Base-by-base conservation (phyloP, 441 rosid genomes). In the Daphne laureola region DNA sequence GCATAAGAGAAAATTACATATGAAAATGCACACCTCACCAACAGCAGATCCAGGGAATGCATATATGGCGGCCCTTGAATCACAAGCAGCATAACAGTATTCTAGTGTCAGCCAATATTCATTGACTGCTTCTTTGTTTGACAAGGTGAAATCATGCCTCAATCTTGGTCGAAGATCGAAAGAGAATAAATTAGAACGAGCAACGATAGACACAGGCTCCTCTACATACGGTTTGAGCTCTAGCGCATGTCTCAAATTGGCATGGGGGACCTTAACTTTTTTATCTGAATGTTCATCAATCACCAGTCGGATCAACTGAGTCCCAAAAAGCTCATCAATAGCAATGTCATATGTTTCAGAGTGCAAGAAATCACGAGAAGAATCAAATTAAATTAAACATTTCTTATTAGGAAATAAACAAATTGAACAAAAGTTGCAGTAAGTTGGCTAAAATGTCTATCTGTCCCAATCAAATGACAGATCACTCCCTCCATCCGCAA, bases 31-130 rank as follows among this genome's bases (percentile, higher is more conserved):
- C 77, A 93, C 99, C 89, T 90, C 93, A 55, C 79, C 90, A 70
- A 90, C 97, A 65, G 79, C 77, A 59, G 96, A 85, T 63, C 97
- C 97, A 61, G 99, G 99, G 71, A 93, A 93, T 56, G 97, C 95
- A 67, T 75, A 84, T 68, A 74, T 63, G 60, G 98, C 88, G 67
- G 99, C 90, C 69, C 72, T 77, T 52, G 77, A 84, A 70, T 86
- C 95, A 58, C 93, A 83, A 68, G 90, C 90, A 76, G 97, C 87
- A 73, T 83, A 93, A 67, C 97, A 93, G 73, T 83, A 93, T 72
- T 93, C 99, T 67, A 94, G 71, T 54, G 95, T 90, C 40, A 80
- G 79, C 99, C 99, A 94, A 62, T 90, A 94, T 52, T 94, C 96
- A 67, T 87, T 76, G 62, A 94, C 90, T 63, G 95, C 98, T 68